phyloP scores from a whole-genome alignment of 2,329 filamentous ascomycete species.

The Penicillium sp. region DNA sequence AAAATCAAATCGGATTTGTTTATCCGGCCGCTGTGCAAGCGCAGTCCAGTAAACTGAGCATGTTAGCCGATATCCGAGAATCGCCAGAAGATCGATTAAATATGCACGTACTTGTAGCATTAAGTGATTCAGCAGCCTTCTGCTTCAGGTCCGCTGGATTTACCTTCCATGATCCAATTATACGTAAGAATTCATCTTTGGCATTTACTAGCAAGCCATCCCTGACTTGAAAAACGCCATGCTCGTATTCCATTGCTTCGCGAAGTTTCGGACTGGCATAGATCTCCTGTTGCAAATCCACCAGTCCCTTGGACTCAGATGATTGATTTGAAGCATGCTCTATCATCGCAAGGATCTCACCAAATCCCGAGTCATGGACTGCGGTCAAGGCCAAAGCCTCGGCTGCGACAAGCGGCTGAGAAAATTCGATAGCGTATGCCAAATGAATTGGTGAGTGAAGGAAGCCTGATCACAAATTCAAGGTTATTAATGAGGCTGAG shows the following conservation, averaged over 20 bases:
- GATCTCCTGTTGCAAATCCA: conserved; percentile 10
- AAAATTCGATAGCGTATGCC: conserved; percentile 21
- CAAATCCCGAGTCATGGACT: conserved; percentile 15
- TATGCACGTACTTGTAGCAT: conserved; percentile 16
- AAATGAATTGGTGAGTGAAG: conserved; percentile 21
- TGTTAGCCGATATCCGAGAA: not conserved
- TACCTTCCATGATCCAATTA: conserved; percentile 16
- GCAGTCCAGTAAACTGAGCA: conserved; percentile 17
- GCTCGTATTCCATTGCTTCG: conserved; percentile 15
- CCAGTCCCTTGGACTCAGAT: not conserved
- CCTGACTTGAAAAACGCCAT: conserved; percentile 16
- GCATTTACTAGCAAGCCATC: conserved; percentile 14
- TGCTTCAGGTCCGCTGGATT: conserved; percentile 7
- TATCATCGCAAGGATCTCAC: conserved; percentile 9
- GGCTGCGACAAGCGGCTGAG: conserved; percentile 17
- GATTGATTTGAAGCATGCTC: conserved; percentile 1
- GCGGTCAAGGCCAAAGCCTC: conserved; percentile 20
- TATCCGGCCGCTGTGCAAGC: conserved; percentile 16
- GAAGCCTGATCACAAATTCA: conserved; percentile 9
- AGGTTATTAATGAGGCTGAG: not conserved
- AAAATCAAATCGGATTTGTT: conserved; percentile 24
- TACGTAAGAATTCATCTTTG: conserved; percentile 11
- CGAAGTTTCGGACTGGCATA: conserved; percentile 7
- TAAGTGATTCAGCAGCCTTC: conserved; percentile 18
- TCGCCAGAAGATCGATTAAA: too few species aligned